phyloP scores from a whole-genome alignment of 352 stramenopile species.

The Elongisporangium prolatum region DNA sequence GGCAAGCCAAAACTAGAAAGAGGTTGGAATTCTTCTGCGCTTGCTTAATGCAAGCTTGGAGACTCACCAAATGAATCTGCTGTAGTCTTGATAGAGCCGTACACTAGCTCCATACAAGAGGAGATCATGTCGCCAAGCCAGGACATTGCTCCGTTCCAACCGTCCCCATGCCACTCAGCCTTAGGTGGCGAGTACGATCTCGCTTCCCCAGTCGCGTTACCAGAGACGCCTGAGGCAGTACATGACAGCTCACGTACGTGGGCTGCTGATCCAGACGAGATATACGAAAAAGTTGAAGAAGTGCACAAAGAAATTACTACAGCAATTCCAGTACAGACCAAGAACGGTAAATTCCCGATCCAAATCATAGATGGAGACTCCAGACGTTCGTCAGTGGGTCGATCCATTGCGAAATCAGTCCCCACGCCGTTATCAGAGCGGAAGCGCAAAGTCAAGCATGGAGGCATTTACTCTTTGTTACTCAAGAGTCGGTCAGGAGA shows the following conservation, averaged over 20 bases:
- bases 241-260: conserved; percentile 4
- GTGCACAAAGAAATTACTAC: conserved; percentile 4
- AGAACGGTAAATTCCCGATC: not conserved
- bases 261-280: conserved; percentile 18
- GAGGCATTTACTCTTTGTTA: conserved; percentile 74
- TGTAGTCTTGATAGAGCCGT: conserved; percentile 1
- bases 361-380: not conserved
- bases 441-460: conserved; percentile 58
- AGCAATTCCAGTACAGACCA: not conserved
- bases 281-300: conserved; percentile 8
- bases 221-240: conserved; percentile 22
- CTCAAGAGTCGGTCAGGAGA: conserved; percentile 51
- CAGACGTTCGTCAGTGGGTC: not conserved
- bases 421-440: conserved; percentile 13
- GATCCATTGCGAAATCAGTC: not conserved
- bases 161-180: conserved; percentile 23
- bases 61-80: not conserved
- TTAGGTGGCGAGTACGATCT: conserved; percentile 55
- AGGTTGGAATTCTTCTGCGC: not conserved
- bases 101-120: not conserved
- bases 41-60: not conserved
- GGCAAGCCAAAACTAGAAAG: not conserved
- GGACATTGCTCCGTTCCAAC: conserved; percentile 29
- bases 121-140: conserved; percentile 44
- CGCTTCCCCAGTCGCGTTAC: conserved; percentile 55